A percentile compares a stretch with the other conserved stretches of the same genome.
phyloP scores from a whole-genome alignment of 768 basidiomycete genomes.

The Boletus pseudopeckii region DNA sequence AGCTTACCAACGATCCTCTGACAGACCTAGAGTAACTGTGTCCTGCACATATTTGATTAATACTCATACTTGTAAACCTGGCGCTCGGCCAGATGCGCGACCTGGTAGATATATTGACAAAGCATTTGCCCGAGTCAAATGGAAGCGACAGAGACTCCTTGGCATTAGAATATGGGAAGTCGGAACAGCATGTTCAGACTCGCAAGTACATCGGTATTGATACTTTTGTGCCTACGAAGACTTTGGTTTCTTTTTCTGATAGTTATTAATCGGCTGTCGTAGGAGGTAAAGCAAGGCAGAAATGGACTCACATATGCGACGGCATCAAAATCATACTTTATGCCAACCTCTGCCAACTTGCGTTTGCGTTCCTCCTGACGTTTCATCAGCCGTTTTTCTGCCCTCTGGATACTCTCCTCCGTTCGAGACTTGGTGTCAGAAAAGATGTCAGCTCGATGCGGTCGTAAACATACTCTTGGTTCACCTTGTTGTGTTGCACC shows the following conservation, averaged over 20 bases:
- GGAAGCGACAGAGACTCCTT: neutral
- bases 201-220: neutral
- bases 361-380: slow-evolving; percentile 75
- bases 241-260: slow-evolving; percentile 37
- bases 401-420: slow-evolving; percentile 59
- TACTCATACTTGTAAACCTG: too few species aligned
- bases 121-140: neutral
- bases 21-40: neutral
- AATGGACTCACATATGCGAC: slow-evolving; percentile 71
- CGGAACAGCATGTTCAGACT: neutral
- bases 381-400: slow-evolving; percentile 65
- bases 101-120: too few species aligned
- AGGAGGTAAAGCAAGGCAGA: neutral
- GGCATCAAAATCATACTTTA: slow-evolving; percentile 81
- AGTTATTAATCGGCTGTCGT: neutral
- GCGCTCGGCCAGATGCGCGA: too few species aligned
- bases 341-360: slow-evolving; percentile 76
- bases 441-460: slow-evolving; percentile 4
- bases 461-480: neutral
- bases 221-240: slow-evolving; percentile 12
- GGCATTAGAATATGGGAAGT: too few species aligned
- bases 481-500: slow-evolving; percentile 79
- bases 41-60: neutral
- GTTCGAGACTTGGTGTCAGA: slow-evolving; percentile 58
- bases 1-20: neutral